Percentiles rank a stretch among this genome's conserved stretches.
Evolutionary conservation across 768 basidiomycete genomes (phyloP).

Genomic region (Rhodotorula diobovata): DNA sequence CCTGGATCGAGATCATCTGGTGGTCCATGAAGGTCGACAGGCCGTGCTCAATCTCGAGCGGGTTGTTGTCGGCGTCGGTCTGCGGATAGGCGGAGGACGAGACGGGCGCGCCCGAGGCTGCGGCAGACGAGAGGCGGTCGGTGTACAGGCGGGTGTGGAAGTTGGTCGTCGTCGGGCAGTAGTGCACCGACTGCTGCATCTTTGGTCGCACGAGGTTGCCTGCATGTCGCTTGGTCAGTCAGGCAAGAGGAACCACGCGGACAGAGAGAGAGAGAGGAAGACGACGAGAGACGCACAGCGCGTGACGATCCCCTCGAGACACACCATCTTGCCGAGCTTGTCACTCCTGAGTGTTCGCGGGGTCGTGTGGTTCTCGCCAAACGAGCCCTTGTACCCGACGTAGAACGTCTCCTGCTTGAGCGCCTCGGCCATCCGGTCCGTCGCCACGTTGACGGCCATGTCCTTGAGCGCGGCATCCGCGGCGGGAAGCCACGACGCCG

Average conservation of each 20-base stretch:
- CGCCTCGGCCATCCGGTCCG: constrained; percentile 75
- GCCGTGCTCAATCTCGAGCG: constrained; percentile 86
- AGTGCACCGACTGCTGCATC: constrained; percentile 95
- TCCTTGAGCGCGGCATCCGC: constrained; percentile 77
- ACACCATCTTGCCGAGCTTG: constrained; percentile 93
- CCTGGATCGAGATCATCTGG: constrained; percentile 95
- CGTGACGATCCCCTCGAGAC: constrained; percentile 94
- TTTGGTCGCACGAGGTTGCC: constrained; percentile 92
- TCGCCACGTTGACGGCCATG: constrained; percentile 62
- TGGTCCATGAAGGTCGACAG: constrained; percentile 88
- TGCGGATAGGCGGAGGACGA: constrained; percentile 82
- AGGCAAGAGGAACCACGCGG: too few relatives aligned
- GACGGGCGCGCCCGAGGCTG: constrained; percentile 77
- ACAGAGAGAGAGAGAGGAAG: background rate
- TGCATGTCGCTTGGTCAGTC: constrained; percentile 23
- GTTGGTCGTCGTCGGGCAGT: constrained; percentile 74
- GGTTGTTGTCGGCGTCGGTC: constrained; percentile 81
- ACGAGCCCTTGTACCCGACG: constrained; percentile 88
- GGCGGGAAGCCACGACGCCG: constrained; percentile 78
- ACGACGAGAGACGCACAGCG: constrained; percentile 57
- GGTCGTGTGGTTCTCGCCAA: constrained; percentile 96
- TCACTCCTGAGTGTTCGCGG: constrained; percentile 82
- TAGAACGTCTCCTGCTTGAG: constrained; percentile 70
- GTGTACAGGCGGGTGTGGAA: constrained; percentile 88
- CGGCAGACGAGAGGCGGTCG: constrained; percentile 69